Percentiles rank a stretch among this genome's conserved stretches.
These are phyloP conservation scores for Aspergillus hiratsukae DNA, from an alignment of 2,329 filamentous ascomycete species.

Conservation along the genomic window DNA sequence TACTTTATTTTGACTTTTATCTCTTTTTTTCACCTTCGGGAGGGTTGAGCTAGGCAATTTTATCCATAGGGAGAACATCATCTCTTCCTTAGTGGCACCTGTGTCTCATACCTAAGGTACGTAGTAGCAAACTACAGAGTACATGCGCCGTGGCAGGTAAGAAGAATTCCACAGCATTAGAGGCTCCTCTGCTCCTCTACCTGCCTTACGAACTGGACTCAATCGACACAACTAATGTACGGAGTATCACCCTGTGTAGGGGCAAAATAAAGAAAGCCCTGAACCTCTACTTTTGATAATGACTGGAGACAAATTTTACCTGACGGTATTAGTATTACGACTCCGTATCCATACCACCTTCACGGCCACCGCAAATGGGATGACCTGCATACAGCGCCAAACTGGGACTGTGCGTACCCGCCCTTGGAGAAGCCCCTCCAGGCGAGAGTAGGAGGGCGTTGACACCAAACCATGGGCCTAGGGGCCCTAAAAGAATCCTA, in stretches of 20 bases:
- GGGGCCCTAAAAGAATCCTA: background rate
- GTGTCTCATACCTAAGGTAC: background rate
- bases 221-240: too few species aligned
- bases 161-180: background rate
- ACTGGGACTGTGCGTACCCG: background rate
- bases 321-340: background rate
- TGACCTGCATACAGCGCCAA: background rate
- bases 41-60: too few species aligned
- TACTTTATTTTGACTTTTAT: too few species aligned
- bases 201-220: background rate
- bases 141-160: background rate
- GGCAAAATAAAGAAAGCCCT: background rate
- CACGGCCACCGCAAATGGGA: background rate
- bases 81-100: too few species aligned
- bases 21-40: too few species aligned
- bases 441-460: background rate
- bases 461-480: background rate
- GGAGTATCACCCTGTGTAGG: background rate
- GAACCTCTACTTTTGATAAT: background rate
- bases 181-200: background rate
- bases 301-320: background rate
- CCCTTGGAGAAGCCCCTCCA: background rate
- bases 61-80: too few species aligned
- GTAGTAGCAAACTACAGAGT: background rate
- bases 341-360: background rate